Evolutionary conservation across 2,329 filamentous ascomycete genomes (phyloP).

Genomic region (Blastomyces gilchristii): DNA sequence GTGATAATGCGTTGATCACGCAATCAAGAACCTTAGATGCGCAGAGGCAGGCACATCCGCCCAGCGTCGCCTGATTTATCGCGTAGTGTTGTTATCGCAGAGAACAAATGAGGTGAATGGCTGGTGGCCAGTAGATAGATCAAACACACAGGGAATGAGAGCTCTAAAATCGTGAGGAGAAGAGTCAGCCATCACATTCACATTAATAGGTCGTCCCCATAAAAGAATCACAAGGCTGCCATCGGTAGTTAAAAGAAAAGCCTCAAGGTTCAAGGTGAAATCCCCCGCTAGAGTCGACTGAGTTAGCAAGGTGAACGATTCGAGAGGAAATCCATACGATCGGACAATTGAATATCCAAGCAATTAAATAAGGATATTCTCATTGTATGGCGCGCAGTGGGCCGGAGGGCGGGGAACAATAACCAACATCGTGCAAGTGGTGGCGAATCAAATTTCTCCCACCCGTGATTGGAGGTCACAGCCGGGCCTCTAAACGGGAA

Average conservation of each 20-base stretch:
- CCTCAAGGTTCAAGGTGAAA: background rate
- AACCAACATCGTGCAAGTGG: background rate
- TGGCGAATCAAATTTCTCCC: background rate
- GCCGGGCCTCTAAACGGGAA: background rate
- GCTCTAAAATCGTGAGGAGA: background rate
- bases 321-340: background rate
- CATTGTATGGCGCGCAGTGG: background rate
- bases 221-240: background rate
- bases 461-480: background rate
- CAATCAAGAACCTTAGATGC: background rate
- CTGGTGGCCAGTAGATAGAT: background rate
- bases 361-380: background rate
- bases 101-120: background rate
- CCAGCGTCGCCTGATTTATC: background rate
- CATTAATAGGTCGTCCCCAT: background rate
- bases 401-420: background rate
- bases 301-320: background rate
- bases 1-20: background rate
- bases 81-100: background rate
- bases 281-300: background rate
- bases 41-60: background rate
- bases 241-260: background rate
- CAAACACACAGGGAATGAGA: background rate
- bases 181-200: background rate
- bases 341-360: background rate